Percentiles rank a stretch among this genome's conserved stretches.
Conservation (phyloP, 75 land plant species). For the Sequoia sempervirens region DNA sequence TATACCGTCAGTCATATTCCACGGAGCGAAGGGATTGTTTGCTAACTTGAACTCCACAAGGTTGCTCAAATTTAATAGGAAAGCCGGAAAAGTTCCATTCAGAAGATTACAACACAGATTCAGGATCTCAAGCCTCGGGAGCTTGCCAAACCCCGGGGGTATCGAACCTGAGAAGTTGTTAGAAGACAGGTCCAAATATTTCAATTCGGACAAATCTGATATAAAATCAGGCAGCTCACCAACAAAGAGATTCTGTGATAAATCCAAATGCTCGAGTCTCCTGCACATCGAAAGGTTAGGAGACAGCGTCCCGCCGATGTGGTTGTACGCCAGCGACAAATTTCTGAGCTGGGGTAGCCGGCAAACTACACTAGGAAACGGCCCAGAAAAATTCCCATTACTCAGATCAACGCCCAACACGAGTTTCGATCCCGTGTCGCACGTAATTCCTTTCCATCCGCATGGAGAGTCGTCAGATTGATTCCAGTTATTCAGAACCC, state of each 20-base stretch:
- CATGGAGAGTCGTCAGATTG: slow-evolving; percentile 16
- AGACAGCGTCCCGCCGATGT: slow-evolving; percentile 18
- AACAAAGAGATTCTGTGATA: slow-evolving; percentile 10
- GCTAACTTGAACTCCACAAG: slow-evolving; percentile 3
- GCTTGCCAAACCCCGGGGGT: slow-evolving; percentile 9
- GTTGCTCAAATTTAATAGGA: slow-evolving; percentile 3
- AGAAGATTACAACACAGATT: slow-evolving; percentile 13
- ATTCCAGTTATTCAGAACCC: slow-evolving; percentile 35
- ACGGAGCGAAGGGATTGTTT: slow-evolving; percentile 8
- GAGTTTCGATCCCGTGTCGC: slow-evolving; percentile 3
- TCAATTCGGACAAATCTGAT: slow-evolving; percentile 9
- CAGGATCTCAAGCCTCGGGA: slow-evolving; percentile 5
- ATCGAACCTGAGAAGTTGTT: slow-evolving; percentile 22
- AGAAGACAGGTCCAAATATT: slow-evolving; percentile 12
- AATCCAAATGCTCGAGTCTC: slow-evolving; percentile 11
- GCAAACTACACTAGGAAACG: slow-evolving; percentile 11
- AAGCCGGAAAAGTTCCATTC: slow-evolving; percentile 12
- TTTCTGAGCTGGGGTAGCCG: slow-evolving; percentile 7
- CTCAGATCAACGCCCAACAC: slow-evolving; percentile 24
- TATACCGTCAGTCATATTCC: slow-evolving; percentile 5
- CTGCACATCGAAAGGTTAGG: slow-evolving; percentile 16
- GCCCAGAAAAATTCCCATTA: slow-evolving; percentile 5
- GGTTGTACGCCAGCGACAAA: slow-evolving; percentile 12
- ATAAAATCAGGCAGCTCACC: slow-evolving; percentile 5
- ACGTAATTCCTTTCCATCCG: slow-evolving; percentile 27